Conservation (phyloP, 345 rosid genomes). For the Physaria fendleri region DNA sequence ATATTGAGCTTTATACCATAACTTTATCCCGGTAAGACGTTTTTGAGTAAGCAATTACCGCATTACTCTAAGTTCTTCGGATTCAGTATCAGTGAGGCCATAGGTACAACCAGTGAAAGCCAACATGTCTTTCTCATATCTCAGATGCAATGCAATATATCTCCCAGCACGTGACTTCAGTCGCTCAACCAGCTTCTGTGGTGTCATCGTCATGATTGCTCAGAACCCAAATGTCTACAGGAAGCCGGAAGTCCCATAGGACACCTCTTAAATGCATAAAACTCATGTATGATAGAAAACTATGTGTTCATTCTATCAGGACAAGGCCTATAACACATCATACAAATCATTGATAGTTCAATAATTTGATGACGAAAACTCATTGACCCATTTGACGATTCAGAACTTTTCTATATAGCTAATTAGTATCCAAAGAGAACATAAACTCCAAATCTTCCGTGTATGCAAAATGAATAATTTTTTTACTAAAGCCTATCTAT, state of each 20-base stretch:
- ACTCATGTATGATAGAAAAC: constrained; percentile 3
- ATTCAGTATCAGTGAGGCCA: constrained; percentile 72
- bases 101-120: constrained; percentile 91
- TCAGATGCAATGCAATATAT: constrained; percentile 84
- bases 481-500: constrained; percentile 6
- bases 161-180: constrained; percentile 66
- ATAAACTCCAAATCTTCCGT: not conserved
- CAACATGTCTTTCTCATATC: constrained; percentile 97
- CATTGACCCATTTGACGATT: not conserved
- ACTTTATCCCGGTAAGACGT: not conserved
- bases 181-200: constrained; percentile 95
- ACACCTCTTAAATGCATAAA: constrained; percentile 73
- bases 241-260: constrained; percentile 92
- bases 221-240: constrained; percentile 85
- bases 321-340: not conserved
- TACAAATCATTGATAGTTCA: not conserved
- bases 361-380: not conserved
- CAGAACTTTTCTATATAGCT: not conserved
- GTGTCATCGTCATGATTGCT: constrained; percentile 81
- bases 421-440: not conserved
- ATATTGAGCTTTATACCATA: not conserved
- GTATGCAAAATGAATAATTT: not conserved
- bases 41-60: constrained; percentile 41
- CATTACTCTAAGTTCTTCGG: constrained; percentile 76
- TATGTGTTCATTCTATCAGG: not conserved